A percentile compares a stretch with the other conserved stretches of the same genome.
Conservation (phyloP, 345 rosid species). For the Gossypium bickii region DNA sequence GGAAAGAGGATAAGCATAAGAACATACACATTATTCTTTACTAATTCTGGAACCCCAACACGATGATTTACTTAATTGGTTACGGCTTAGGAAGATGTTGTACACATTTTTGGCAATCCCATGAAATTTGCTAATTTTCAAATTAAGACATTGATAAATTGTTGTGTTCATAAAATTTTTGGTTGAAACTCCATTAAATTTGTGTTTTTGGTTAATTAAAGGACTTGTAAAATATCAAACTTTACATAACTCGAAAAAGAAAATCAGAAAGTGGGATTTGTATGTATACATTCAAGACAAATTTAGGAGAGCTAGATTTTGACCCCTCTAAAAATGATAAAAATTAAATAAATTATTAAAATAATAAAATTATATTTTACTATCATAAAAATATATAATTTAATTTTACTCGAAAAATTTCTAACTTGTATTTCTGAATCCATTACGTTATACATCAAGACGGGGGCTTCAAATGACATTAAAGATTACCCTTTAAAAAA, state of each 20-base stretch:
- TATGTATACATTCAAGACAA: neutral
- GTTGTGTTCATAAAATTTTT: neutral
- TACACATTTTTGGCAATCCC: conserved; percentile 18
- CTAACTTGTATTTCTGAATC: too few species aligned
- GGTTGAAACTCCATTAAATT: neutral
- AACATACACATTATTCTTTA: neutral
- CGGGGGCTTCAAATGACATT: neutral
- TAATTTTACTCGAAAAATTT: too few species aligned
- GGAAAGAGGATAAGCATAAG: conserved; percentile 8
- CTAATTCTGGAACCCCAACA: conserved; percentile 30
- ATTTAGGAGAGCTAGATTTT: rapidly evolving
- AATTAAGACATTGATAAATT: conserved; percentile 7
- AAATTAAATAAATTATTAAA: too few species aligned
- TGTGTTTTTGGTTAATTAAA: conserved; percentile 3
- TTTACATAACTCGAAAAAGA: conserved; percentile 9
- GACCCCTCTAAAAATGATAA: rapidly evolving
- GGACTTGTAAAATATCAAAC: neutral
- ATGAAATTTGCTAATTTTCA: conserved; percentile 5
- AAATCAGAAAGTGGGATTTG: neutral
- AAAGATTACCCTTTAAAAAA: neutral
- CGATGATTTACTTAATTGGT: conserved; percentile 20
- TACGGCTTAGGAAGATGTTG: conserved; percentile 33
- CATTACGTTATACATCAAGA: too few species aligned
- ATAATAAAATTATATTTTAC: too few species aligned
- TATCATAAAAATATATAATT: too few species aligned